These are phyloP conservation scores for Xylaria sp. DNA, from an alignment of 495 filamentous ascomycete genomes.

Conservation along the genomic window DNA sequence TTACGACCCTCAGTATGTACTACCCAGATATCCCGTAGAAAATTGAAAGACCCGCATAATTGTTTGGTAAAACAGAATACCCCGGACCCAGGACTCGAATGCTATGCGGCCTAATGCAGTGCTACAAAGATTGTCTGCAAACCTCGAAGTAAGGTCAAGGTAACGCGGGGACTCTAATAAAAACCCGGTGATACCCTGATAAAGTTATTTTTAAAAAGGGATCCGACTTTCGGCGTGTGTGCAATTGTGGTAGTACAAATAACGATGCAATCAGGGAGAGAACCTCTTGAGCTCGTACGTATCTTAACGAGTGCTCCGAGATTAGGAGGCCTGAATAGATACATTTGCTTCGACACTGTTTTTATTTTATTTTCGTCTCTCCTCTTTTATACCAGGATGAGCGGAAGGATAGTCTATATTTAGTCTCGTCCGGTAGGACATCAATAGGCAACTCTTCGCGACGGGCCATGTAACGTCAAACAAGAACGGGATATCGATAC, in stretches of 20 bases:
- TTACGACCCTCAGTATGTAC: background rate
- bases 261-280: background rate
- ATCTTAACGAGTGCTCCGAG: background rate
- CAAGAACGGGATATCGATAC: background rate
- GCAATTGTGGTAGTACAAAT: background rate
- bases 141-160: background rate
- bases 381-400: too few species aligned
- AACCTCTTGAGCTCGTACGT: background rate
- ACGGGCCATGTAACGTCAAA: background rate
- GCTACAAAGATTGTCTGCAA: background rate
- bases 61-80: background rate
- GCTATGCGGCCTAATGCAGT: conserved; percentile 8
- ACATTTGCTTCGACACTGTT: background rate
- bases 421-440: background rate
- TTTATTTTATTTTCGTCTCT: background rate
- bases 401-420: background rate
- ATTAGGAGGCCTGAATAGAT: background rate
- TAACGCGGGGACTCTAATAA: background rate
- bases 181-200: background rate
- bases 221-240: background rate
- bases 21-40: background rate
- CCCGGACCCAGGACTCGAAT: conserved; percentile 13
- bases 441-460: background rate
- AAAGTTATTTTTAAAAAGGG: background rate
- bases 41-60: background rate